A percentile compares a stretch with the other conserved stretches of the same genome.
These are phyloP conservation scores for Aspergillus ostianus DNA, from an alignment of 495 filamentous ascomycete species.

Conservation along the genomic window DNA sequence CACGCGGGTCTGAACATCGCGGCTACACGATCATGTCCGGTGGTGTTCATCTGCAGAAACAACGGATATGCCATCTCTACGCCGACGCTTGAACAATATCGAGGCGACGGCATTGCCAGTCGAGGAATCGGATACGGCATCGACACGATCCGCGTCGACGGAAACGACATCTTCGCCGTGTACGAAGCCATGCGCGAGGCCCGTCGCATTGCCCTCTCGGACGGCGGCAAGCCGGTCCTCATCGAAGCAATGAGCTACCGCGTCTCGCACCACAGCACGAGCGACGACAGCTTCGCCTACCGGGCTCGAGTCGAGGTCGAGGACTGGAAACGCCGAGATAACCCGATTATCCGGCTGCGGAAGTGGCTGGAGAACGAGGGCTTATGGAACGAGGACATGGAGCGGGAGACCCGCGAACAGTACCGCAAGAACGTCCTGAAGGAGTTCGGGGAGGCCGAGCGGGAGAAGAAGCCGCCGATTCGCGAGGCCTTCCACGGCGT, in stretches of 20 bases:
- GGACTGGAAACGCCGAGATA: conserved; percentile 95
- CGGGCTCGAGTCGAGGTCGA: conserved; percentile 92
- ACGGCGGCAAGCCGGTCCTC: conserved; percentile 76
- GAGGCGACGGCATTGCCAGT: conserved; percentile 93
- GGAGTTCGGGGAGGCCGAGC: conserved; percentile 85
- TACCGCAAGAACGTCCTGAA: conserved; percentile 73
- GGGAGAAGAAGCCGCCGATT: conserved; percentile 81
- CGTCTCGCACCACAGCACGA: conserved; percentile 94
- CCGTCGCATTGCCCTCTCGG: conserved; percentile 69
- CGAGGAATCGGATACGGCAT: conserved; percentile 96
- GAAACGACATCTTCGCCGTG: conserved; percentile 96
- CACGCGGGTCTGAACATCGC: conserved; percentile 96
- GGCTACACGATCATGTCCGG: conserved; percentile 85
- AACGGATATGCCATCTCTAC: conserved; percentile 97
- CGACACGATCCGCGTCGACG: conserved; percentile 93
- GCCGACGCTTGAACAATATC: conserved; percentile 92
- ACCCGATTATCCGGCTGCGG: conserved; percentile 84
- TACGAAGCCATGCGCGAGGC: conserved; percentile 79
- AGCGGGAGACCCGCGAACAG: conserved; percentile 66
- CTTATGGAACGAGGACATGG: conserved; percentile 79
- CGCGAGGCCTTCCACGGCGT: conserved; percentile 79
- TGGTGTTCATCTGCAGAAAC: conserved; percentile 95
- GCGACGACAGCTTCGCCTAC: conserved; percentile 97
- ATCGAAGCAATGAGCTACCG: conserved; percentile 98
- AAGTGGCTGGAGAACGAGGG: conserved; percentile 87